phyloP scores from a whole-genome alignment of 331 rosid genomes.

The Arachis monticola region DNA sequence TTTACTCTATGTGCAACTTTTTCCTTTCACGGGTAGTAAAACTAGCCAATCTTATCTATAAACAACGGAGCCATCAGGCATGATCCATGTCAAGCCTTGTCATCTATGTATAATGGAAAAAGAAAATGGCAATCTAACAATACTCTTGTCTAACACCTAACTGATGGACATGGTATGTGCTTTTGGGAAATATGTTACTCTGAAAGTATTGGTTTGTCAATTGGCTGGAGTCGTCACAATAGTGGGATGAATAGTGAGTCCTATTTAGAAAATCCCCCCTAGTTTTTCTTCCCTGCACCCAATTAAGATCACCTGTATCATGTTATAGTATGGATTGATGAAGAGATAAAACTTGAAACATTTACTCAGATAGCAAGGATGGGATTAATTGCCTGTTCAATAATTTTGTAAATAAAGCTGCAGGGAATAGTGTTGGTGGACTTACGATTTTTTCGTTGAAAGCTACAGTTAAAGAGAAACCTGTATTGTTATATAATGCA shows the following conservation, averaged over 20 bases:
- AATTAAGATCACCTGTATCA: slow-evolving; percentile 13
- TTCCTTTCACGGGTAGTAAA: slow-evolving; percentile 1
- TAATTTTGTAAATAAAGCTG: slow-evolving; percentile 14
- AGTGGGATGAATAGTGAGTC: slow-evolving; percentile 27
- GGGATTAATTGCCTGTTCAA: slow-evolving; percentile 32
- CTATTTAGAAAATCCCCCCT: background rate
- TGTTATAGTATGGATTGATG: slow-evolving; percentile 24
- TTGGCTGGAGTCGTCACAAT: slow-evolving; percentile 26
- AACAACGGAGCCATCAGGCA: background rate
- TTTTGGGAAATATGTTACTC: background rate
- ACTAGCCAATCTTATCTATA: slow-evolving; percentile 10
- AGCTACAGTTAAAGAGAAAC: background rate
- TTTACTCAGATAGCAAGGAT: slow-evolving; percentile 12
- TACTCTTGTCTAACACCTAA: slow-evolving; percentile 19
- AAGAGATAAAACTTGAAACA: slow-evolving; percentile 30
- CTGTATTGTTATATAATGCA: background rate
- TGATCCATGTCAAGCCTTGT: background rate
- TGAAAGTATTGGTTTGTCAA: slow-evolving; percentile 14
- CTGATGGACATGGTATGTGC: background rate
- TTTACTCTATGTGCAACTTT: slow-evolving; percentile 21
- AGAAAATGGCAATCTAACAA: slow-evolving; percentile 6
- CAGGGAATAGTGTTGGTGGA: slow-evolving; percentile 17
- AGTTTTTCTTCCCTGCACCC: background rate
- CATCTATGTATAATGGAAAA: background rate
- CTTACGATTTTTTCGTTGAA: slow-evolving; percentile 2